Percentiles rank a stretch among this genome's conserved stretches.
phyloP scores from a whole-genome alignment of 495 filamentous ascomycete genomes.

The Aspergillus homomorphus region DNA sequence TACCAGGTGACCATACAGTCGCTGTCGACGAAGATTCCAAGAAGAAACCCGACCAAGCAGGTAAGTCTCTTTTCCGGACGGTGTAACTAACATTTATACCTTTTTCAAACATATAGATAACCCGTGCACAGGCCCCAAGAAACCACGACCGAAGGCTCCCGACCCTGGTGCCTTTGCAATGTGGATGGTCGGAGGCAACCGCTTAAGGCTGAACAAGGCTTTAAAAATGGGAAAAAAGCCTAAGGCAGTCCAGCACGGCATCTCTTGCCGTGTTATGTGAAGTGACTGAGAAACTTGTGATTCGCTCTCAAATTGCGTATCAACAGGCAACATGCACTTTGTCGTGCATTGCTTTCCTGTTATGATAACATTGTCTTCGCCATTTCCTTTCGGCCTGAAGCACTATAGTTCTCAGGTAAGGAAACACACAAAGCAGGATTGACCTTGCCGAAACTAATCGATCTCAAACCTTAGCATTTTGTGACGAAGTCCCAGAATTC shows the following conservation, averaged over 20 bases:
- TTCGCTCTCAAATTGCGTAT: conserved; percentile 4
- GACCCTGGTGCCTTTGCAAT: conserved; percentile 36
- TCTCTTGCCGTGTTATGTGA: conserved; percentile 24
- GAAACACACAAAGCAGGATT: not conserved
- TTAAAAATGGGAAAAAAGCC: conserved; percentile 40
- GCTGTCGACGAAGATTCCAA: conserved; percentile 25
- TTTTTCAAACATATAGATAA: not conserved
- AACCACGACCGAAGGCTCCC: conserved; percentile 22
- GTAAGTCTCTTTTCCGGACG: conserved; percentile 17
- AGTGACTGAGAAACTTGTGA: conserved; percentile 8
- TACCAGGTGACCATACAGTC: conserved; percentile 20
- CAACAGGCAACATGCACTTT: not conserved
- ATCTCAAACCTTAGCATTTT: not conserved
- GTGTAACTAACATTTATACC: not conserved
- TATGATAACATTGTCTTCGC: not conserved
- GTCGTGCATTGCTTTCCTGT: not conserved
- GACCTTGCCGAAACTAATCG: not conserved
- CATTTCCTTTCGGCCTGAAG: not conserved
- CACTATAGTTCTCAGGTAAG: not conserved
- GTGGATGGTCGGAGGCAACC: conserved; percentile 41
- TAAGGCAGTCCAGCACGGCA: conserved; percentile 24
- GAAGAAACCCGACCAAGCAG: conserved; percentile 33
- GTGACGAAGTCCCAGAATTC: not conserved
- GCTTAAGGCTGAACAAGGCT: conserved; percentile 29
- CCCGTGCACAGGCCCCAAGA: conserved; percentile 28